Base-by-base conservation (phyloP, 2,329 filamentous ascomycete genomes). In the Ceratocystis cubensis region DNA sequence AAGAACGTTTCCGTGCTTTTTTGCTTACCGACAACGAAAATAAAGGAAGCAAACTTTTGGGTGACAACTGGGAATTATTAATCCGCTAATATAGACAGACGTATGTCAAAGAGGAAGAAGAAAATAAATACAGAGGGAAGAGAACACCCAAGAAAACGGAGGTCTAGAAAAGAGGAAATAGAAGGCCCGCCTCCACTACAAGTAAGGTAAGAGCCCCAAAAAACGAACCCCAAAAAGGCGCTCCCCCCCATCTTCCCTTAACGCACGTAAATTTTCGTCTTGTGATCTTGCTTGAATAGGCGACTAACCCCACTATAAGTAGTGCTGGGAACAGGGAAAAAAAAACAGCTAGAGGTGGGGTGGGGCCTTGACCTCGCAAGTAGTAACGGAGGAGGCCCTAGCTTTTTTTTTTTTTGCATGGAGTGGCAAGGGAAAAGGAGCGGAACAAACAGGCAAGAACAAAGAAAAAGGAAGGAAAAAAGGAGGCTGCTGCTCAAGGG, bases 11-110 rank as follows among this genome's bases (percentile, higher is more conserved):
- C 37, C 10, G 37, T 63, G 59, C 44, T 37, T 41, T n/a, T 33
- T 20, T 20, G 28, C 33, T 53, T 50, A 33, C 17, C 46, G 22
- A 46, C 13, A 30, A 25, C 63, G 30, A 48, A 63, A 44, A 57
- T n/a, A 57, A 30, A 57, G 53, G 59, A 50, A 33, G 57, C 59
- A 50, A 62, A 63, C 65, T 66, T 53, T 50, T 62, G 59, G 57
- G 57, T 53, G 63, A 65, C 57, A 65, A 57, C 44, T 57, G n/a
- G 50, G 50, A 65, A 65, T 57, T 57, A 45, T 65, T 66, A 53
- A 63, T 50, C 22, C 22, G 44, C 57, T 48, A 41, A 44, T 44
- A 61, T 50, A 53, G 65, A 61, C 28, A 25, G 25, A 28, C 33
- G 57, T 50, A 48, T 28, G 63, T 41, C 37, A 67, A 61, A 64